Evolutionary conservation across 2,329 filamentous ascomycete genomes (phyloP).

Genomic region (Claviceps fusiformis): DNA sequence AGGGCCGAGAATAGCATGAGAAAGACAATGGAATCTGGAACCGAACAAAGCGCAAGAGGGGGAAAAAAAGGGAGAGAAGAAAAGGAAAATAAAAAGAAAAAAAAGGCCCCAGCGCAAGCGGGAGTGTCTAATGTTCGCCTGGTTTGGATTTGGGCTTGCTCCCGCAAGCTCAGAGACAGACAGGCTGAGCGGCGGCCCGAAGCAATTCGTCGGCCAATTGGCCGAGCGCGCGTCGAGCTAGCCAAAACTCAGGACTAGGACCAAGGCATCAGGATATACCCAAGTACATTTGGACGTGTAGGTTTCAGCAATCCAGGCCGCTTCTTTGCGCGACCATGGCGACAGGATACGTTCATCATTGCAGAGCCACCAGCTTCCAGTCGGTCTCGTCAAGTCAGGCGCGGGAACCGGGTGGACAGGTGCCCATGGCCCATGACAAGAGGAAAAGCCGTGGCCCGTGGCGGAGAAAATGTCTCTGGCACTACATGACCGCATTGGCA

Average conservation of each 20-base stretch:
- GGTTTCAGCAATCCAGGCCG: background rate
- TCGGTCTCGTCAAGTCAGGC: background rate
- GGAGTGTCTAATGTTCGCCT: background rate
- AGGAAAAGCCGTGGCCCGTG: background rate
- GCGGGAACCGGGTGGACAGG: background rate
- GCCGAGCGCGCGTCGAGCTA: background rate
- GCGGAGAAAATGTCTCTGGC: background rate
- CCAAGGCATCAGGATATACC: no score
- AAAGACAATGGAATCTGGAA: background rate
- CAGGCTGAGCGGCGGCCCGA: background rate
- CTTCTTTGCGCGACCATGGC: background rate
- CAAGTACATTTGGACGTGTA: no score
- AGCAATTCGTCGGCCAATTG: background rate
- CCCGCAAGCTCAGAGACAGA: background rate
- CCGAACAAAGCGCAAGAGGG: background rate
- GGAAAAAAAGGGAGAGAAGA: no score
- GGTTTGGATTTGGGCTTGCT: background rate
- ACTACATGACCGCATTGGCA: background rate
- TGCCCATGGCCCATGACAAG: background rate
- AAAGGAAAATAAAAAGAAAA: no score
- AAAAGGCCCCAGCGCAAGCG: background rate
- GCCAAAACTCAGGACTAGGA: background rate
- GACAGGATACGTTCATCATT: background rate
- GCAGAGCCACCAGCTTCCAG: background rate
- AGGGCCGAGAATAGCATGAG: background rate